Evolutionary conservation across 1,284 basidiomycete species (phyloP), one percentile per base, ranked within the genome.

Genomic region (Porphyrellus sp.): DNA sequence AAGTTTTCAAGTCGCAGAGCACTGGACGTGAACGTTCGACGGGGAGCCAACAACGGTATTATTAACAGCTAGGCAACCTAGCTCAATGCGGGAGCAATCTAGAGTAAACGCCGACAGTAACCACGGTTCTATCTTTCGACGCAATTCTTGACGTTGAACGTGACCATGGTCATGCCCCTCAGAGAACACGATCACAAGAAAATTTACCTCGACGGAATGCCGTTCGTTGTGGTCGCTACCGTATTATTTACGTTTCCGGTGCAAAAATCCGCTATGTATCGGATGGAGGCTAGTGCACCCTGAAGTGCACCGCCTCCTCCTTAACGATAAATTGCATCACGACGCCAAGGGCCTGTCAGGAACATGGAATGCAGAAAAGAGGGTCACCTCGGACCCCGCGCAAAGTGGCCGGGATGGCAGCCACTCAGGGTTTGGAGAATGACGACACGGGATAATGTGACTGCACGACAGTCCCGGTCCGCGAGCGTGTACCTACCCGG

Each of bases 371-470:
- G 42, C 23, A 33, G 43, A 54, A 49, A 49, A 41, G 53, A 51
- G 53, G 46, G 61, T 56, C 50, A 43, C 68, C 65, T 70, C 68
- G 67, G 64, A 68, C 43, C 18, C 68, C 68, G 64, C 64, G 64
- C 67, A 57, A 20, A 51, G 52, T 47, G 48, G 42, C 28, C 38
- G 46, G 55, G 31, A 57, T 12, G 24, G 34, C 6, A 31, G 34
- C 18, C 27, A 25, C 41, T 23, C 43, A 53, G 41, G 21, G 27
- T 24, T 27, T 12, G 25, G 27, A 47, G 21, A 44, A 49, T 63
- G 54, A 65, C 63, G 53, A 57, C 53, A 62, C 33, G 16, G n/a
- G 44, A 57, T 69, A 63, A 64, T 55, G 62, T 66, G 63, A 65
- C 69, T 44, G 33, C 52, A 52, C 51, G 45, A 54, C 42, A 52